Conservation (phyloP, 768 basidiomycete genomes). For the Suillus subaureus region DNA sequence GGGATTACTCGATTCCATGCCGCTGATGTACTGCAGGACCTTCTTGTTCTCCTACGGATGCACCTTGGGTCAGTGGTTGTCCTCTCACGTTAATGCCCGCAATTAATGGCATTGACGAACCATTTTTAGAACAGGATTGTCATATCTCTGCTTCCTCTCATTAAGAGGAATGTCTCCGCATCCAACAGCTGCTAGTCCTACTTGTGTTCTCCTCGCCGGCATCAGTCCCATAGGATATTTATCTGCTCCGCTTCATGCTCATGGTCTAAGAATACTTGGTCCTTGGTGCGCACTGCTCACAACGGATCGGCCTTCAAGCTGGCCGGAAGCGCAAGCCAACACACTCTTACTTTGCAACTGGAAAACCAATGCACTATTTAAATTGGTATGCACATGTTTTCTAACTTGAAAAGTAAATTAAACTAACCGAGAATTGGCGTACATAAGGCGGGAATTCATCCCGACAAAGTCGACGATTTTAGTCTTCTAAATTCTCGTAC, state of each 20-base stretch:
- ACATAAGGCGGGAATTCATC: neutral
- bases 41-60: neutral
- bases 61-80: neutral
- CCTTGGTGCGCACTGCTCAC: neutral
- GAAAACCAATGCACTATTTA: neutral
- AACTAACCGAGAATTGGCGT: neutral
- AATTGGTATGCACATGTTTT: neutral
- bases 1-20: neutral
- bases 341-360: neutral
- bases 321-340: neutral
- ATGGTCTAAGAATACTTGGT: neutral
- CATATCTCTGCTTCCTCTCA: conserved; percentile 1
- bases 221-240: neutral
- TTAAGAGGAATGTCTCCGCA: neutral
- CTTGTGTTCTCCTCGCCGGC: neutral
- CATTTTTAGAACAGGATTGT: neutral
- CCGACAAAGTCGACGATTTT: neutral
- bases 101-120: neutral
- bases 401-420: neutral
- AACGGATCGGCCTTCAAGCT: neutral
- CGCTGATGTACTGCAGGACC: neutral
- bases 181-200: neutral
- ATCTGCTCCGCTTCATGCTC: neutral
- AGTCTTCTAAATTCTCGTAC: neutral
- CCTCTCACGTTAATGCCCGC: neutral